Conservation (phyloP, 129 eudicot species). For the Rutidosis leptorrhynchoides region DNA sequence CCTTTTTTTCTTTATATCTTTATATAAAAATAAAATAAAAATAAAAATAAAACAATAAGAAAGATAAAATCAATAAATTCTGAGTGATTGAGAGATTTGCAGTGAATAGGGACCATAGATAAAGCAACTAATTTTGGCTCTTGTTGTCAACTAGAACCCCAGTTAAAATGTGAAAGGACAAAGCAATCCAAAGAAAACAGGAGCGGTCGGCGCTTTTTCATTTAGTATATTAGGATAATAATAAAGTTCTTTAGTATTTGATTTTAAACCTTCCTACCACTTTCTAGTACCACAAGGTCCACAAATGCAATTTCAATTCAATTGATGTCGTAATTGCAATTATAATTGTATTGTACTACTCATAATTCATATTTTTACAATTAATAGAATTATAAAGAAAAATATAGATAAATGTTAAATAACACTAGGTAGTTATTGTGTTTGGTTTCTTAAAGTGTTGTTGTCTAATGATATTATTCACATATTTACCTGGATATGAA, state of each 20-base stretch:
- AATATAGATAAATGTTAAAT: not conserved
- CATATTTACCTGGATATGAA: not conserved
- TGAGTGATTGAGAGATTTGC: conserved; percentile 12
- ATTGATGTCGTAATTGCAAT: not conserved
- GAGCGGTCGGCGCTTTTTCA: no score
- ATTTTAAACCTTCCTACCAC: not conserved
- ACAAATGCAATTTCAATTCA: not conserved
- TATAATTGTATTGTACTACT: no score
- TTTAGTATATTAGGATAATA: no score
- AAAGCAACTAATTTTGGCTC: not conserved
- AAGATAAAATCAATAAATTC: conserved; percentile 14
- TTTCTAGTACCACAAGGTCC: no score
- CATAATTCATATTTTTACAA: not conserved
- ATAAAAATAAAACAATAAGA: no score
- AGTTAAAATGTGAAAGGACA: no score
- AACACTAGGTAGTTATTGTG: not conserved
- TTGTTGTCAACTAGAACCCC: not conserved
- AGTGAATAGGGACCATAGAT: not conserved
- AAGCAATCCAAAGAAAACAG: no score
- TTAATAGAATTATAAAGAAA: not conserved
- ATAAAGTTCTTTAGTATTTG: no score
- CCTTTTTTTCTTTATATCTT: conserved; percentile 9
- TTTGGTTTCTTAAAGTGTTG: not conserved
- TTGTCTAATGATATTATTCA: conserved; percentile 9
- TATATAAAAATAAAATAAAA: conserved; percentile 11